These are phyloP conservation scores for Telfairia occidentalis DNA, from an alignment of 331 rosid species.

Conservation along the genomic window DNA sequence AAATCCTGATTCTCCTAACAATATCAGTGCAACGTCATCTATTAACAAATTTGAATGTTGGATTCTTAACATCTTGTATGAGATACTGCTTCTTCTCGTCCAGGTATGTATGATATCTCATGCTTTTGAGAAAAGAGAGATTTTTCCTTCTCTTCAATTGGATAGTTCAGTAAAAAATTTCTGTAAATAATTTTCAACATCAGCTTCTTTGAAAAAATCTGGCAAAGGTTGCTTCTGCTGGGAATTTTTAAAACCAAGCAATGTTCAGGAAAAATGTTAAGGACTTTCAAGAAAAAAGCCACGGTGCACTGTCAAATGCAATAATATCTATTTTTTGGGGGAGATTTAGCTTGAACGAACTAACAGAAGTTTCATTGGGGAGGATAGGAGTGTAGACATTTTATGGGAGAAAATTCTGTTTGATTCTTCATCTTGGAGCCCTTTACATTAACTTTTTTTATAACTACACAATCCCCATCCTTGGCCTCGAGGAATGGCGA, in stretches of 20 bases:
- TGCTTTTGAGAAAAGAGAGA: background rate
- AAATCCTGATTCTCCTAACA: constrained; percentile 35
- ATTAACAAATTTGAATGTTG: constrained; percentile 67
- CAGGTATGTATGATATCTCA: constrained; percentile 47
- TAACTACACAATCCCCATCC: too few relatives aligned
- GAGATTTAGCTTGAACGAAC: background rate
- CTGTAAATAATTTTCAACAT: background rate
- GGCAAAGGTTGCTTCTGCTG: background rate
- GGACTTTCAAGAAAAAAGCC: background rate
- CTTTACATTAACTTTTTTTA: background rate
- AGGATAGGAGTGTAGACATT: background rate
- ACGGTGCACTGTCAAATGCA: background rate
- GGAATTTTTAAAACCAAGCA: background rate
- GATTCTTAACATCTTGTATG: constrained; percentile 84
- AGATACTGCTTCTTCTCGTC: constrained; percentile 87
- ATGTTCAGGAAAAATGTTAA: background rate
- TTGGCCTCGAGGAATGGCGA: too few relatives aligned
- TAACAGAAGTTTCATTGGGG: background rate
- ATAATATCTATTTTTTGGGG: background rate
- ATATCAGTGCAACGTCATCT: constrained; percentile 43
- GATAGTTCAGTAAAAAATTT: background rate
- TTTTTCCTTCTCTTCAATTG: background rate
- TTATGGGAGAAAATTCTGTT: background rate
- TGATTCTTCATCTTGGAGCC: background rate
- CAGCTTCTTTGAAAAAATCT: background rate